Evolutionary conservation across 345 rosid species (phyloP).

Genomic region (Excoecaria agallocha): DNA sequence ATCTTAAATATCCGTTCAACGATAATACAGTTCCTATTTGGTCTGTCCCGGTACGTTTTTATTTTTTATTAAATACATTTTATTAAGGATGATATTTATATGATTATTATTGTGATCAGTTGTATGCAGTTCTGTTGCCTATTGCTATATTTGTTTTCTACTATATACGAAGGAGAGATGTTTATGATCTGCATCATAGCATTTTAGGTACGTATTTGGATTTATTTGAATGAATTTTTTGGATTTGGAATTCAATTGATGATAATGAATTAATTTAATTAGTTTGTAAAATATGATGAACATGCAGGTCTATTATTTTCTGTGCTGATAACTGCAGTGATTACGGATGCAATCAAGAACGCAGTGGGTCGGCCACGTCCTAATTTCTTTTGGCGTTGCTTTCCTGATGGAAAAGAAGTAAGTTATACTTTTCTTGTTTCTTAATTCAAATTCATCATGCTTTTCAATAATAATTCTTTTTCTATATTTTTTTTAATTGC

Average conservation of each 20-base stretch:
- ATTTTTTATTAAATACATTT: background rate
- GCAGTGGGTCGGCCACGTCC: slow-evolving; percentile 90
- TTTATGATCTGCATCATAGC: slow-evolving; percentile 81
- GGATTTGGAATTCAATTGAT: background rate
- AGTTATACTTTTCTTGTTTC: background rate
- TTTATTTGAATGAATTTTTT: background rate
- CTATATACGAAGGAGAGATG: slow-evolving; percentile 52
- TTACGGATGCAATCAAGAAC: slow-evolving; percentile 70
- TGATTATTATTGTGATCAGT: slow-evolving; percentile 12
- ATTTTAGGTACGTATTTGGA: slow-evolving; percentile 53
- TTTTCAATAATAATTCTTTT: too few species aligned
- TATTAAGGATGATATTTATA: background rate
- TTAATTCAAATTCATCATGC: background rate
- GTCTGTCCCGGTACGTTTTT: slow-evolving; percentile 63
- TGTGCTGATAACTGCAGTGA: slow-evolving; percentile 64
- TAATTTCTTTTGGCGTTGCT: slow-evolving; percentile 95
- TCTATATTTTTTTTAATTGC: background rate
- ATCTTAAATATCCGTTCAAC: slow-evolving; percentile 72
- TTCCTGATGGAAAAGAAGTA: slow-evolving; percentile 80
- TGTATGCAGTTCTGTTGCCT: slow-evolving; percentile 62
- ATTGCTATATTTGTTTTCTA: slow-evolving; percentile 44
- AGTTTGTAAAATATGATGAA: background rate
- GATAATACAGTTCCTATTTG: slow-evolving; percentile 65
- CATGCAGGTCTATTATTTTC: slow-evolving; percentile 57
- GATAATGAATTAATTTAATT: background rate